Evolutionary conservation across 1,284 basidiomycete genomes (phyloP).

Genomic region (Xerocomus minutiporus): DNA sequence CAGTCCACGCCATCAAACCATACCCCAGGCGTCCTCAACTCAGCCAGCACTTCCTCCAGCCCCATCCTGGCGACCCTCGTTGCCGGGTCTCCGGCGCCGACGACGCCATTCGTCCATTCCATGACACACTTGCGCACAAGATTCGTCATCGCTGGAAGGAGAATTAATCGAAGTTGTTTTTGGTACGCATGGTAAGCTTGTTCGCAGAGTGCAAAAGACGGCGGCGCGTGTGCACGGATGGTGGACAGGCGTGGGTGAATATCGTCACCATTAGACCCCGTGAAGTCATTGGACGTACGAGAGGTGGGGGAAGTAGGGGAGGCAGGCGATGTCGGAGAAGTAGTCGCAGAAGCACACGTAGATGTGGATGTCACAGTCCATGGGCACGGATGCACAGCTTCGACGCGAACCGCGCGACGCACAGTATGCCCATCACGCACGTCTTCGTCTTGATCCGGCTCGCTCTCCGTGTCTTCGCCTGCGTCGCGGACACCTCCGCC

Average conservation of each 20-base stretch:
- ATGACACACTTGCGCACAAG: slow-evolving; percentile 60
- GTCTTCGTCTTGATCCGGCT: slow-evolving; percentile 26
- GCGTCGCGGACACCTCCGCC: slow-evolving; percentile 30
- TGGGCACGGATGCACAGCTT: slow-evolving; percentile 61
- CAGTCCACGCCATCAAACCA: slow-evolving; percentile 71
- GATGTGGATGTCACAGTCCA: slow-evolving; percentile 43
- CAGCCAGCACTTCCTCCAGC: slow-evolving; percentile 54
- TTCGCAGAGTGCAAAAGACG: slow-evolving; percentile 54
- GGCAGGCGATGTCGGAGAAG: slow-evolving; percentile 19
- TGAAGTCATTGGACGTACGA: slow-evolving; percentile 12
- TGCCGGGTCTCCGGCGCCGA: slow-evolving; percentile 37
- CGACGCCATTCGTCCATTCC: slow-evolving; percentile 39
- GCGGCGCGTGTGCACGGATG: slow-evolving; percentile 45
- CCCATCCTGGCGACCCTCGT: slow-evolving; percentile 50
- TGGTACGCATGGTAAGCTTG: slow-evolving; percentile 53
- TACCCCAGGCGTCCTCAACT: slow-evolving; percentile 51
- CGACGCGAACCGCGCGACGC: slow-evolving; percentile 38
- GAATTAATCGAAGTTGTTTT: slow-evolving; percentile 51
- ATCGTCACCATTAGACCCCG: slow-evolving; percentile 19
- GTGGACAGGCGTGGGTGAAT: slow-evolving; percentile 48
- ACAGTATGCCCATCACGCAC: slow-evolving; percentile 15
- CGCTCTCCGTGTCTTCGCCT: slow-evolving; percentile 31
- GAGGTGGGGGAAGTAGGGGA: slow-evolving; percentile 15
- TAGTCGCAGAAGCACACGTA: slow-evolving; percentile 5
- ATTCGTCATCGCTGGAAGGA: slow-evolving; percentile 62